phyloP scores from a whole-genome alignment of 208 protist genomes.

The Kentomonas sorsogonicus region DNA sequence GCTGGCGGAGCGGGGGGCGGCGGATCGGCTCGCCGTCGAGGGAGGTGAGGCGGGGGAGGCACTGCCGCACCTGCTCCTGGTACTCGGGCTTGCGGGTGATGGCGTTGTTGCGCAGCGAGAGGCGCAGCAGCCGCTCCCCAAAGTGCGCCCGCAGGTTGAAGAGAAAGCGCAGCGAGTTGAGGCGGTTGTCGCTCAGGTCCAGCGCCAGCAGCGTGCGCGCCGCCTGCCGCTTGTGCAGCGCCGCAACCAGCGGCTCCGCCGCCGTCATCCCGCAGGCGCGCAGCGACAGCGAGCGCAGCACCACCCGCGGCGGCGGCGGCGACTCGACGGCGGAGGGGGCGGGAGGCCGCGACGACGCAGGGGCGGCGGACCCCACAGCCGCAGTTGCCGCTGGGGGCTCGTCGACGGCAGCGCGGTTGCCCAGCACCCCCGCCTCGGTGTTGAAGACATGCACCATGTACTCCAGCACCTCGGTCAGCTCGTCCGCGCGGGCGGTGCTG shows the following conservation, averaged over 20 bases:
- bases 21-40: conserved; percentile 76
- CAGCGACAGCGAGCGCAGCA: conserved; percentile 46
- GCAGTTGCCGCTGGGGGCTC: too few relatives aligned
- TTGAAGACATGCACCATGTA: conserved; percentile 41
- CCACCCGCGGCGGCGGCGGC: conserved; percentile 12
- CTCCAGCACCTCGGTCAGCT: conserved; percentile 60
- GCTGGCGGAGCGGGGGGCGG: conserved; percentile 58
- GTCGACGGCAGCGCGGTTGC: not conserved
- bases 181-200: conserved; percentile 69
- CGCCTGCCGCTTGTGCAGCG: conserved; percentile 54
- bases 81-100: conserved; percentile 88
- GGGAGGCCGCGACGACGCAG: not conserved
- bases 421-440: conserved; percentile 15
- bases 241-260: conserved; percentile 52
- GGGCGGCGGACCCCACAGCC: too few relatives aligned
- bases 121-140: conserved; percentile 57
- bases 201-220: conserved; percentile 53
- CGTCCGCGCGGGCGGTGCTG: conserved; percentile 34
- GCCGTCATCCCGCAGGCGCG: conserved; percentile 42
- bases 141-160: conserved; percentile 68
- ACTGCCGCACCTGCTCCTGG: conserved; percentile 73
- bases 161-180: conserved; percentile 75
- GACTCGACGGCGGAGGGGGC: not conserved
- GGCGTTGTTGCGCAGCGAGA: conserved; percentile 64
- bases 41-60: conserved; percentile 66